Percentiles rank a stretch among this genome's conserved stretches.
phyloP scores from a whole-genome alignment of 257 asterid species.

The Nicotiana undulata region DNA sequence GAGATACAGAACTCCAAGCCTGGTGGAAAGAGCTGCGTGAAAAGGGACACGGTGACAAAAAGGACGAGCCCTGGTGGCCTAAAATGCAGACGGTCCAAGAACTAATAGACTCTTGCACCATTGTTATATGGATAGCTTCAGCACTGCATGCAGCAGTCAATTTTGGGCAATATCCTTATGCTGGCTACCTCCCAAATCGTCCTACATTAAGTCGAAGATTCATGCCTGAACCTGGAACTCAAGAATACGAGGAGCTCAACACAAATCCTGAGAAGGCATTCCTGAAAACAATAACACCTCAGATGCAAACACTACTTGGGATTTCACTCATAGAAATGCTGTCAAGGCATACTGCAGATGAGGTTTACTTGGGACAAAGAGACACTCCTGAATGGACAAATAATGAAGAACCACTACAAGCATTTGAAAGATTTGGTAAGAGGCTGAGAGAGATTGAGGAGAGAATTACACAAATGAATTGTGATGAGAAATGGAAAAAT shows the following conservation, averaged over 20 bases:
- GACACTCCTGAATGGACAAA: slow-evolving; percentile 57
- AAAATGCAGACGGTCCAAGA: slow-evolving; percentile 52
- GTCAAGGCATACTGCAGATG: slow-evolving; percentile 67
- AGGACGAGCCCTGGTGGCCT: slow-evolving; percentile 72
- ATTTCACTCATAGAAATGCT: slow-evolving; percentile 56
- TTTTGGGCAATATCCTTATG: slow-evolving; percentile 70
- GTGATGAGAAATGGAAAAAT: slow-evolving; percentile 39
- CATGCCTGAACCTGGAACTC: slow-evolving; percentile 49
- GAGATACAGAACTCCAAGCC: slow-evolving; percentile 55
- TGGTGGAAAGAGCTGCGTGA: slow-evolving; percentile 80
- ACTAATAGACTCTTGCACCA: slow-evolving; percentile 57
- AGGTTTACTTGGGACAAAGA: slow-evolving; percentile 60
- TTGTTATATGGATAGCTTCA: slow-evolving; percentile 68
- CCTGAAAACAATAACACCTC: slow-evolving; percentile 57
- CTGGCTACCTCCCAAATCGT: slow-evolving; percentile 66
- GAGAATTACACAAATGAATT: slow-evolving; percentile 33
- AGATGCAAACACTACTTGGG: slow-evolving; percentile 48
- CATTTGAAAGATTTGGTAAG: slow-evolving; percentile 45
- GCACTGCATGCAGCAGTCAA: slow-evolving; percentile 85
- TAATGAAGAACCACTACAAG: slow-evolving; percentile 41
- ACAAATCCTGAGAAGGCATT: slow-evolving; percentile 51
- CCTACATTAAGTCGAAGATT: slow-evolving; percentile 61
- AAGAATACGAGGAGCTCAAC: slow-evolving; percentile 55
- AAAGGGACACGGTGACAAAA: slow-evolving; percentile 67
- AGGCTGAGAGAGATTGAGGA: slow-evolving; percentile 43